Conservation (phyloP, 768 basidiomycete species). For the Mycena venus region DNA sequence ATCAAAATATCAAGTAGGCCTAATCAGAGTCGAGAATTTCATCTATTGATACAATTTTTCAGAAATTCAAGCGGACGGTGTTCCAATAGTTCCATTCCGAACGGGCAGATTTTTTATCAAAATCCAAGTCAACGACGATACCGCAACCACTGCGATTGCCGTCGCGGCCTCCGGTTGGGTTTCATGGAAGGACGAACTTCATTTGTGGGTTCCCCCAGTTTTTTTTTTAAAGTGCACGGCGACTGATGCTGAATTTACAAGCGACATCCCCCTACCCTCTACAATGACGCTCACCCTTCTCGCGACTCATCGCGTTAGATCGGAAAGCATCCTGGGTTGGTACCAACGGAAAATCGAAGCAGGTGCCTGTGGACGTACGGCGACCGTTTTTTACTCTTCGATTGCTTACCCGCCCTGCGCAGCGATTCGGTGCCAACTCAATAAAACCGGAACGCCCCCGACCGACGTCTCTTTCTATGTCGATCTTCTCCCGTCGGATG, state of each 20-base stretch:
- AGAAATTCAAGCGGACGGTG: background rate
- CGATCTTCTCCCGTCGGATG: constrained; percentile 9
- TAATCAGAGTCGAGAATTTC: background rate
- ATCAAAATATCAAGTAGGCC: constrained; percentile 4
- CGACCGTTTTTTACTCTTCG: background rate
- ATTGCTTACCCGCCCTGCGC: background rate
- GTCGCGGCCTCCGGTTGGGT: background rate
- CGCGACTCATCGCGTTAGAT: constrained; percentile 8
- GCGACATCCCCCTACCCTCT: background rate
- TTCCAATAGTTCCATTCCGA: background rate
- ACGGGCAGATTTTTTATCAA: background rate
- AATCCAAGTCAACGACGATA: background rate
- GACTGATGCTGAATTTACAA: background rate
- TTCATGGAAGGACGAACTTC: constrained; percentile 12
- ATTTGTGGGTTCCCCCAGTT: background rate
- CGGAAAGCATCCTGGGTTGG: constrained; percentile 5
- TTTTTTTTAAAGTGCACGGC: no score
- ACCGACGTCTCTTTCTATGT: constrained; percentile 3
- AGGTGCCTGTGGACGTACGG: background rate
- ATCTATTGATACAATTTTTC: background rate
- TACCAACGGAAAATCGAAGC: background rate
- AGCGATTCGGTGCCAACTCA: background rate
- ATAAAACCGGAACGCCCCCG: background rate
- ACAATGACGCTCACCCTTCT: background rate
- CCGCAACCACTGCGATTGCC: background rate